Conservation (phyloP, 306 rosid species). For the Quercus suber region DNA sequence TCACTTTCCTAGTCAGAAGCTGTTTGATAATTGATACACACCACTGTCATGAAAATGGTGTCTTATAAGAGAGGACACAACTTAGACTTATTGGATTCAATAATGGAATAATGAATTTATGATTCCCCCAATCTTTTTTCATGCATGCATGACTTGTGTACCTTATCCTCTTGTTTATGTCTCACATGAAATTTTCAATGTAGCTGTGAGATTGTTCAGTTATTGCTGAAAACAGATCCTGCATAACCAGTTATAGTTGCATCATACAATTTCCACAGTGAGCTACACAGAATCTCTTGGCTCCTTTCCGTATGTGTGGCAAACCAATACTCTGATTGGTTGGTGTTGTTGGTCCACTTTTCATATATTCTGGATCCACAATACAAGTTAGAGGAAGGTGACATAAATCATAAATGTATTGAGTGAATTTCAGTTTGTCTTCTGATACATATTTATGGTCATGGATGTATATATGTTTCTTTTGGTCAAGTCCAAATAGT, state of each 20-base stretch:
- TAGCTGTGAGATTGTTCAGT: background rate
- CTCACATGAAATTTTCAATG: background rate
- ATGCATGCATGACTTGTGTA: background rate
- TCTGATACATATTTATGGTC: too few species aligned
- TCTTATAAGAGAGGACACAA: slow-evolving; percentile 17
- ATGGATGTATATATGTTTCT: too few species aligned
- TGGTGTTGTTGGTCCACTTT: background rate
- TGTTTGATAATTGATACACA: background rate
- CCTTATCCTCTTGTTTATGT: background rate
- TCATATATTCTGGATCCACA: background rate
- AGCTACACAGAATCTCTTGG: background rate
- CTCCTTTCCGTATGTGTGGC: background rate
- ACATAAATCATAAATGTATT: too few species aligned
- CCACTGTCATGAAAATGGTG: slow-evolving; percentile 33
- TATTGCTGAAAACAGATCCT: background rate
- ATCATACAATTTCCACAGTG: background rate
- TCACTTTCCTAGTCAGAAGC: slow-evolving; percentile 21
- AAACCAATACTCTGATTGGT: background rate
- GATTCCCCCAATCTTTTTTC: slow-evolving; percentile 1
- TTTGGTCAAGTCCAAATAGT: too few species aligned
- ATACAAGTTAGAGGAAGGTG: background rate
- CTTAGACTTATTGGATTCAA: slow-evolving; percentile 27
- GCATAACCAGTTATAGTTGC: background rate
- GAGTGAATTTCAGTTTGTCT: too few species aligned
- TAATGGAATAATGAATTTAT: slow-evolving; percentile 17